These are phyloP conservation scores for Nannochloris sp. DNA, from an alignment of 139 green algal genomes.

Conservation along the genomic window DNA sequence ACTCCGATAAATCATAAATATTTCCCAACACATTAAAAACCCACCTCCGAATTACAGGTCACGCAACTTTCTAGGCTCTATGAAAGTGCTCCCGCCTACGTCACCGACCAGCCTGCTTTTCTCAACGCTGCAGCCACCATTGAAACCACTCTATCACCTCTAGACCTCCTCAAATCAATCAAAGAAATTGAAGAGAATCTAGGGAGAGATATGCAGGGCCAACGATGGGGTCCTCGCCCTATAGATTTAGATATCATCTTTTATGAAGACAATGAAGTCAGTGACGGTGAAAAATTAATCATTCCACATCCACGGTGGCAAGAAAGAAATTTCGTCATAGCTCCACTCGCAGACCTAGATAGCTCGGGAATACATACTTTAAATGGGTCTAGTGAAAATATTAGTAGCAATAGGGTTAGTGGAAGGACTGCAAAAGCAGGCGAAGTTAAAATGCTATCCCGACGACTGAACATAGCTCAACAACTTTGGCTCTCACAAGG, in stretches of 20 bases:
- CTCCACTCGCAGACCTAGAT: constrained; percentile 73
- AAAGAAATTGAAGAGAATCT: constrained; percentile 71
- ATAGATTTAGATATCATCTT: constrained; percentile 98
- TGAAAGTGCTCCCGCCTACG: constrained; percentile 71
- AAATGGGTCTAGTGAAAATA: background rate
- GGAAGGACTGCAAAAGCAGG: no score
- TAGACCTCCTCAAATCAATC: constrained; percentile 50
- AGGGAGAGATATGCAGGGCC: constrained; percentile 44
- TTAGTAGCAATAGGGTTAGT: no score
- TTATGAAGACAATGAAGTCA: constrained; percentile 44
- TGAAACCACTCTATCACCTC: constrained; percentile 45
- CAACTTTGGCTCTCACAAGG: constrained; percentile 34
- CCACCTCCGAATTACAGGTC: constrained; percentile 42
- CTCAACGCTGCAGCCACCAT: constrained; percentile 77
- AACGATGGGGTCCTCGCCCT: constrained; percentile 71
- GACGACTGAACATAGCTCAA: background rate
- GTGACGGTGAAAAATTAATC: constrained; percentile 38
- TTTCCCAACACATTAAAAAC: background rate
- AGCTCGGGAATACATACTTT: background rate
- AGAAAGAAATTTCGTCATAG: constrained; percentile 83
- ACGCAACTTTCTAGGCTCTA: constrained; percentile 68
- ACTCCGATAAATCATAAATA: background rate
- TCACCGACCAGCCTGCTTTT: constrained; percentile 80
- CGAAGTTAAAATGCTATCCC: constrained; percentile 1
- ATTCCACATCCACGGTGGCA: constrained; percentile 77